These are phyloP conservation scores for Gremmenia infestans DNA, from an alignment of 2,329 filamentous ascomycete species.

Conservation along the genomic window DNA sequence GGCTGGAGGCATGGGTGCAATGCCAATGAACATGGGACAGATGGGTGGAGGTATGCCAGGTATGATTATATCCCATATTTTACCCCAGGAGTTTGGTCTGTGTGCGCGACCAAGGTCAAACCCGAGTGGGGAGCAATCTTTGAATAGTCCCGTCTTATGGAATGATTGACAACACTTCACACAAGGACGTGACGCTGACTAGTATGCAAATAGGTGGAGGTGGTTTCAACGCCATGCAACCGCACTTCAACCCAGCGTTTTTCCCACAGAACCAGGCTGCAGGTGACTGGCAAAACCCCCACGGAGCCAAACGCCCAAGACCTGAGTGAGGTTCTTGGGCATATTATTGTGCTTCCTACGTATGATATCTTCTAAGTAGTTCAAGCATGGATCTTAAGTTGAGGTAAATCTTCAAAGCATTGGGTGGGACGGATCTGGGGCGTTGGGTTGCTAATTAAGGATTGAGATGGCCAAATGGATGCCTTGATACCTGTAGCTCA, in stretches of 20 bases:
- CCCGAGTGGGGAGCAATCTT: no score
- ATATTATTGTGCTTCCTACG: not conserved
- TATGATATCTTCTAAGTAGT: not conserved
- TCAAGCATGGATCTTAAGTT: not conserved
- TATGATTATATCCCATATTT: conserved; percentile 35
- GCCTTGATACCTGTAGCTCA: conserved; percentile 1
- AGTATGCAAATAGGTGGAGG: conserved; percentile 36
- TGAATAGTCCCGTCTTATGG: no score
- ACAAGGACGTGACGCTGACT: conserved; percentile 13
- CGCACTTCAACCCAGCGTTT: conserved; percentile 69
- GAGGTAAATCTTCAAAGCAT: conserved; percentile 9
- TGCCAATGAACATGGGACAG: conserved; percentile 40
- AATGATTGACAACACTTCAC: not conserved
- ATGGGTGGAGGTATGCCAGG: conserved; percentile 54
- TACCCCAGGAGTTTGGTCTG: not conserved
- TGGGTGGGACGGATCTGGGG: conserved; percentile 8
- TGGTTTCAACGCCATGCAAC: conserved; percentile 64
- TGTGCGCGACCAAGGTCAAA: no score
- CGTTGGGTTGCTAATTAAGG: conserved; percentile 3
- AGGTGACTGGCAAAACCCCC: conserved; percentile 70
- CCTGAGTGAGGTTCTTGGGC: conserved; percentile 46
- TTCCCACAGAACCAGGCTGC: conserved; percentile 51
- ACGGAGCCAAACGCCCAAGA: conserved; percentile 73
- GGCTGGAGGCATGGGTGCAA: conserved; percentile 35
- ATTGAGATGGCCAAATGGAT: conserved; percentile 2